These are phyloP conservation scores for Malassezia sp. DNA, from an alignment of 1,284 basidiomycete species.

Conservation along the genomic window DNA sequence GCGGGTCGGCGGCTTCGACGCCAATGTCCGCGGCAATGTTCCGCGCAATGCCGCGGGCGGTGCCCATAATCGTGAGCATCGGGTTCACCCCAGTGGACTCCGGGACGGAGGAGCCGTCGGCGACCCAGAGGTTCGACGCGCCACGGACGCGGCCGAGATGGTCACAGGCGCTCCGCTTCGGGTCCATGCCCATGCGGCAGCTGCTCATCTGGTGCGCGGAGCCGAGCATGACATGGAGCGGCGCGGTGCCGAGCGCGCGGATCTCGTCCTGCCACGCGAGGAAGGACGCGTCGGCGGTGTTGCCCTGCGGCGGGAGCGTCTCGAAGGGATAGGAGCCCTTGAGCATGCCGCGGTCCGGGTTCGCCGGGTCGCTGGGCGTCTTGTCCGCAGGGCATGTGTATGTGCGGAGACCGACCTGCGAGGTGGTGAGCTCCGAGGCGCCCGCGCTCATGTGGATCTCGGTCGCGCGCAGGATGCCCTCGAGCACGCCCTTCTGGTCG, in stretches of 20 bases:
- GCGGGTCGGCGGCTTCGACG: slow-evolving; percentile 9
- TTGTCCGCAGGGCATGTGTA: slow-evolving; percentile 9
- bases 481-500: slow-evolving; percentile 45
- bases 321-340: slow-evolving; percentile 28
- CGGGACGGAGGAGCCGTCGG: slow-evolving; percentile 49
- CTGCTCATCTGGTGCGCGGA: slow-evolving; percentile 48
- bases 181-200: slow-evolving; percentile 47
- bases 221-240: slow-evolving; percentile 25
- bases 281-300: slow-evolving; percentile 32
- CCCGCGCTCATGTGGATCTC: slow-evolving; percentile 49
- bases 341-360: slow-evolving; percentile 17
- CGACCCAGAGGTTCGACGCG: slow-evolving; percentile 48
- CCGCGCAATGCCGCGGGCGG: slow-evolving; percentile 32
- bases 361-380: slow-evolving; percentile 8
- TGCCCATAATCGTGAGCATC: slow-evolving; percentile 48
- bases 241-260: slow-evolving; percentile 21
- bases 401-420: slow-evolving; percentile 39
- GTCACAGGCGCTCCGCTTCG: slow-evolving; percentile 46
- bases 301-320: slow-evolving; percentile 23
- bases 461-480: slow-evolving; percentile 46
- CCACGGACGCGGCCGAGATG: slow-evolving; percentile 49
- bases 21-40: slow-evolving; percentile 43
- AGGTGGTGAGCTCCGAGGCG: slow-evolving; percentile 47
- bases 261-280: slow-evolving; percentile 40
- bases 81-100: slow-evolving; percentile 50